These are phyloP conservation scores for Chytridium lagenaria DNA, from an alignment of 371 early-diverging fungal genomes.

Conservation along the genomic window DNA sequence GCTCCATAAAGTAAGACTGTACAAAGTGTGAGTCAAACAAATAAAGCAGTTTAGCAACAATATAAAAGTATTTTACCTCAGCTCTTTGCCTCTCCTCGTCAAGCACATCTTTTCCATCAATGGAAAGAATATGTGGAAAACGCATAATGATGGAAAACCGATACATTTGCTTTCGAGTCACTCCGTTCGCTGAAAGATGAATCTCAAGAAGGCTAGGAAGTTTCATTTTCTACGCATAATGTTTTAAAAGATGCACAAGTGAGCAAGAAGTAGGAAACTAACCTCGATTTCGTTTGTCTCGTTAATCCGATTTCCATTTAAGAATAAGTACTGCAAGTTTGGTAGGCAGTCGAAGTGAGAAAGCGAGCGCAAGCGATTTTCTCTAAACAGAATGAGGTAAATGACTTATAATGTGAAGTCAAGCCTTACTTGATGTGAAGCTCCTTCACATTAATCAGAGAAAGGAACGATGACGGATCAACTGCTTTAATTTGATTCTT, in stretches of 20 bases:
- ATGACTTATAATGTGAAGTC: neutral
- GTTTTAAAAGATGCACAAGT: neutral
- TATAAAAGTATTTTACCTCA: conserved; percentile 31
- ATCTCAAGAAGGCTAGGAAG: conserved; percentile 56
- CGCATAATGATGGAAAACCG: conserved; percentile 51
- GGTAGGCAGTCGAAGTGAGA: conserved; percentile 57
- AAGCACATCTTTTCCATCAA: conserved; percentile 58
- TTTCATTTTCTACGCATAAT: conserved; percentile 54
- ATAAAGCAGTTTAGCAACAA: neutral
- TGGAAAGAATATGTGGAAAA: conserved; percentile 53
- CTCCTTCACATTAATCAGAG: conserved; percentile 53
- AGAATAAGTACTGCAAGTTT: conserved; percentile 51
- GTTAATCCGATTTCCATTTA: conserved; percentile 54
- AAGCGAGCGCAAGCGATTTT: conserved; percentile 57
- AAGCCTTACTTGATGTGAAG: conserved; percentile 56
- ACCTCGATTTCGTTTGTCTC: conserved; percentile 61
- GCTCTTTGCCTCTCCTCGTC: conserved; percentile 58
- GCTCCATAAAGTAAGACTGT: conserved; percentile 48
- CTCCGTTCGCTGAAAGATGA: conserved; percentile 50
- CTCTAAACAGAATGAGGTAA: conserved; percentile 36
- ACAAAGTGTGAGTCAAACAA: conserved; percentile 1
- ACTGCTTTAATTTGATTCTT: conserved; percentile 60
- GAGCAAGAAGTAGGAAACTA: neutral
- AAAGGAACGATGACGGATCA: conserved; percentile 55
- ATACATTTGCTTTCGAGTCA: conserved; percentile 55